These are phyloP conservation scores for Lyophyllum semitale DNA, from an alignment of 768 basidiomycete species.

Conservation along the genomic window DNA sequence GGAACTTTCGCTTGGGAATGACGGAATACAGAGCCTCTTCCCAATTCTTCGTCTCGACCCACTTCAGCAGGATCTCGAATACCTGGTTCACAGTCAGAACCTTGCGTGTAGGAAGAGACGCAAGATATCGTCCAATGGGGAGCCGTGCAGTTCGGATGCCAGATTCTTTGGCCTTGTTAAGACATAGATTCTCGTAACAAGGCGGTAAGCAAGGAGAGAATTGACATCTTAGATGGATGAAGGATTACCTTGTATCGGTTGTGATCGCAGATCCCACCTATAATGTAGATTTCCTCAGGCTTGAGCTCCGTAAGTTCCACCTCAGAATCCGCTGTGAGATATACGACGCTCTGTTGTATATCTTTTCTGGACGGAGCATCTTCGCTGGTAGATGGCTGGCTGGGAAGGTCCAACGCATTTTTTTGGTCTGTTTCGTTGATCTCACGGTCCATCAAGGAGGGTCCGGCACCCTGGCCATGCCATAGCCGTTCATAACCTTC, in stretches of 20 bases:
- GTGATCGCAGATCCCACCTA: constrained; percentile 93
- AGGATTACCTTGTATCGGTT: constrained; percentile 86
- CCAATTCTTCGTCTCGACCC: constrained; percentile 88
- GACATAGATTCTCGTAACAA: constrained; percentile 73
- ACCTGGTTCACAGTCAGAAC: constrained; percentile 98
- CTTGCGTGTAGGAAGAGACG: constrained; percentile 85
- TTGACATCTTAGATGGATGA: constrained; percentile 3
- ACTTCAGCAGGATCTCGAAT: constrained; percentile 88
- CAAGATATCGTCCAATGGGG: constrained; percentile 91
- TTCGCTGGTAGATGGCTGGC: not conserved
- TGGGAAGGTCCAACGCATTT: not conserved
- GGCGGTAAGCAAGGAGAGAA: constrained; percentile 3
- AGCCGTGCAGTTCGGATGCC: constrained; percentile 84
- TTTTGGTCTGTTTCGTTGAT: not conserved
- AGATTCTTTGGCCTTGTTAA: constrained; percentile 77
- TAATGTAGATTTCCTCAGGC: constrained; percentile 88
- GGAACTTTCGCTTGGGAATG: constrained; percentile 91
- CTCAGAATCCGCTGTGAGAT: constrained; percentile 92
- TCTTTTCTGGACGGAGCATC: constrained; percentile 4
- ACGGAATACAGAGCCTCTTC: constrained; percentile 83
- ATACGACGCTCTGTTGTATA: constrained; percentile 64
- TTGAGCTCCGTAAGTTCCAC: constrained; percentile 83
- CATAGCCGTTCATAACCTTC: constrained; percentile 75
- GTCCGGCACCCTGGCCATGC: constrained; percentile 28
- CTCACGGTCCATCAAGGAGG: not conserved